Evolutionary conservation across 805 yeast species (phyloP).

Genomic region (Clavispora vitiphila): DNA sequence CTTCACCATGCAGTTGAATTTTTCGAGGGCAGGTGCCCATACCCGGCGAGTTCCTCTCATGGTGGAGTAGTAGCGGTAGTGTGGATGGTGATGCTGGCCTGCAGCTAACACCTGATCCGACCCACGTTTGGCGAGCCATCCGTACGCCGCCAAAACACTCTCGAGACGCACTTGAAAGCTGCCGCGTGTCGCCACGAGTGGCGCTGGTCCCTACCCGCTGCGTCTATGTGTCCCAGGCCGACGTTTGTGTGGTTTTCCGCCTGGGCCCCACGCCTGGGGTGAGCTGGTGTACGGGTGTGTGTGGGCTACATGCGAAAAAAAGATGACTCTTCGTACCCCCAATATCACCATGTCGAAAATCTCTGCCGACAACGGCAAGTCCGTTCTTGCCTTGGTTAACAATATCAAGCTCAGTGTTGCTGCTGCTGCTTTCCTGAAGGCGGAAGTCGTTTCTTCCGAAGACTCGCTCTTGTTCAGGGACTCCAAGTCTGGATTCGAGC

Average conservation of each 20-base stretch:
- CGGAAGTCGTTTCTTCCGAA: conserved; percentile 18
- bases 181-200: no score
- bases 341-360: conserved; percentile 1
- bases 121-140: background rate
- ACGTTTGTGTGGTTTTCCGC: background rate
- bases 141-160: no score
- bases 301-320: conserved; percentile 1
- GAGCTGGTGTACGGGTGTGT: conserved; percentile 9
- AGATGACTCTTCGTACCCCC: background rate
- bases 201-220: no score
- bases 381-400: conserved; percentile 17
- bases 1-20: conserved; percentile 10
- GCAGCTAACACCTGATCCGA: background rate
- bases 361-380: conserved; percentile 15
- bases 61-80: background rate
- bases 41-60: background rate
- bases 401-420: conserved; percentile 24
- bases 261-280: background rate
- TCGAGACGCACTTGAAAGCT: no score
- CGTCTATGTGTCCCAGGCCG: no score
- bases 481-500: conserved; percentile 37
- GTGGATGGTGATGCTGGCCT: background rate
- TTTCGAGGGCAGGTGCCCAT: conserved; percentile 3
- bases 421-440: conserved; percentile 10
- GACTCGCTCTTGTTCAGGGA: conserved; percentile 28